Conservation (phyloP, 441 rosid species). For the Populus tomentosa region DNA sequence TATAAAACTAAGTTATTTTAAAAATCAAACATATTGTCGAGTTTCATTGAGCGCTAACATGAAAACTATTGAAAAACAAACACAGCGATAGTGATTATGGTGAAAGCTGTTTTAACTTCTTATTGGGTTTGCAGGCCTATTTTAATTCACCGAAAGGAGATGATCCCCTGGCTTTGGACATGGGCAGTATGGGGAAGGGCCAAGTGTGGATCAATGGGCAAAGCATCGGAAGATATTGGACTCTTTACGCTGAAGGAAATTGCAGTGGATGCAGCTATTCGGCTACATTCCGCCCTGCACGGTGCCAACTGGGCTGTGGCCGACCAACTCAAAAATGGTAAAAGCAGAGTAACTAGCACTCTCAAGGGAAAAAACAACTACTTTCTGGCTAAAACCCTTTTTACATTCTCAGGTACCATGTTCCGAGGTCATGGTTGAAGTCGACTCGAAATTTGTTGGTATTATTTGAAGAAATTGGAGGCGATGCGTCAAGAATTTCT, state of each 20-base stretch:
- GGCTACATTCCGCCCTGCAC: constrained; percentile 57
- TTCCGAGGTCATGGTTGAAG: constrained; percentile 71
- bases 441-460: constrained; percentile 60
- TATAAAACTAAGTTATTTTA: no score
- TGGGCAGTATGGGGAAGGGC: constrained; percentile 94
- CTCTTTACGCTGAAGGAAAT: constrained; percentile 55
- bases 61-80: no score
- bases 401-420: constrained; percentile 59
- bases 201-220: constrained; percentile 89
- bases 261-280: constrained; percentile 66
- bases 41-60: no score
- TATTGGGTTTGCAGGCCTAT: constrained; percentile 39
- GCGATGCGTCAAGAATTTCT: constrained; percentile 55
- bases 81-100: no score
- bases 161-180: constrained; percentile 81
- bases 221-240: constrained; percentile 89
- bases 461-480: constrained; percentile 79
- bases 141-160: constrained; percentile 82
- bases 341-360: not conserved
- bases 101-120: not conserved
- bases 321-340: constrained; percentile 86
- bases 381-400: not conserved
- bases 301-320: constrained; percentile 78
- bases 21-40: no score
- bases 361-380: not conserved